These are phyloP conservation scores for Ramularia collo-cygni DNA, from an alignment of 2,329 filamentous ascomycete species.

Conservation along the genomic window DNA sequence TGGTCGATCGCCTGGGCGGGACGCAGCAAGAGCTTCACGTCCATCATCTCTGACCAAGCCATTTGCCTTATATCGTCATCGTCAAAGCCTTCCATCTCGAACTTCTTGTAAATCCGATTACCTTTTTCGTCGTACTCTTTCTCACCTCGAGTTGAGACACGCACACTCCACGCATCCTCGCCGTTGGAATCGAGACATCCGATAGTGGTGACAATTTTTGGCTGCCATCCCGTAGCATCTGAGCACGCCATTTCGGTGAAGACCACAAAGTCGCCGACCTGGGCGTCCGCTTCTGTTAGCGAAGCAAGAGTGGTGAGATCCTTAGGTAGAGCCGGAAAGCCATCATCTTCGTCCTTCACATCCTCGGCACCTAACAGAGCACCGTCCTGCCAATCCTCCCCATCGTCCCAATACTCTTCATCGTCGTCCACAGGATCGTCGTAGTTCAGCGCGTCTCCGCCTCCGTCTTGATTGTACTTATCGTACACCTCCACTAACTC, in stretches of 20 bases:
- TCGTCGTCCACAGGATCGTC: slow-evolving; percentile 34
- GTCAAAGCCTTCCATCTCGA: slow-evolving; percentile 60
- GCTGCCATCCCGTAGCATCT: slow-evolving; percentile 58
- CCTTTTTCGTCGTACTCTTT: slow-evolving; percentile 63
- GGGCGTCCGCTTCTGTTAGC: slow-evolving; percentile 45
- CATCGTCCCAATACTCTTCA: slow-evolving; percentile 21
- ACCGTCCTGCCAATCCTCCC: slow-evolving; percentile 20
- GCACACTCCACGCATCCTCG: slow-evolving; percentile 40
- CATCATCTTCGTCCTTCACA: slow-evolving; percentile 41
- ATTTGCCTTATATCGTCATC: slow-evolving; percentile 55
- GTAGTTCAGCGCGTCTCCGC: slow-evolving; percentile 34
- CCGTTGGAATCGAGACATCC: slow-evolving; percentile 54
- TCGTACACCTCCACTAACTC: slow-evolving; percentile 33
- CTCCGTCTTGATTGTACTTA: slow-evolving; percentile 31
- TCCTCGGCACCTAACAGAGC: slow-evolving; percentile 20
- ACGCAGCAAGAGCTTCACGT: slow-evolving; percentile 50
- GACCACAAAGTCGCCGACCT: slow-evolving; percentile 57
- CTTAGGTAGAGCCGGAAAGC: slow-evolving; percentile 46
- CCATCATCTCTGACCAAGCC: slow-evolving; percentile 56
- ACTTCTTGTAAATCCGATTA: slow-evolving; percentile 66
- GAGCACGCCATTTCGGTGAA: slow-evolving; percentile 61
- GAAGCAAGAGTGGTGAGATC: slow-evolving; percentile 41
- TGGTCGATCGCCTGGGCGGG: neutral
- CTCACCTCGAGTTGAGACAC: slow-evolving; percentile 59
- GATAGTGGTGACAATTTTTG: slow-evolving; percentile 57